Base-by-base conservation (phyloP, 352 stramenopile genomes). In the Phytophthora crassamura region DNA sequence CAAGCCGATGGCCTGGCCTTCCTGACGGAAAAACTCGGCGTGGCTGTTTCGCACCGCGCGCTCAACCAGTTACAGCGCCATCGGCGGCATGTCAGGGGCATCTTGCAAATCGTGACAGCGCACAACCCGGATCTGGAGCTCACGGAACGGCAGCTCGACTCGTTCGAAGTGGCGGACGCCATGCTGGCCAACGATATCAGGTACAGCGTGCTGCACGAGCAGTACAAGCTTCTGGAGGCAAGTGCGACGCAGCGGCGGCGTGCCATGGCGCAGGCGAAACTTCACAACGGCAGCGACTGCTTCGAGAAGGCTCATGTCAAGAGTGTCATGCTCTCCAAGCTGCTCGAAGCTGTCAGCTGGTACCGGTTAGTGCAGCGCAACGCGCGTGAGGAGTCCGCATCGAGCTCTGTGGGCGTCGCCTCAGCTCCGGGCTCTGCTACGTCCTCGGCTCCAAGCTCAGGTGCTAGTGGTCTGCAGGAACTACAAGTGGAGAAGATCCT, bases 361-460 rank as follows among this genome's bases (percentile, higher is more conserved):
- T 95, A 94, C 47, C 79, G 88, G 14, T 71, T 94, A 34, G 74
- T 94, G n/a, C 85, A 95, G 59, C 80, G 73, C n/a, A 94, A 92
- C 28, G 72, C 83, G 4, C 71, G 85, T 18, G 78, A 91, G 39
- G 78, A 93, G 46, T 84, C 81, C 2, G 78, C 81, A 0, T 88
- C 79, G 1, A 78, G 64, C 1, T 84, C 77, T 28, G 84, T 90
- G 0, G 64, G 73, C 10, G 35, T 60, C 0, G 42, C 45, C 15
- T 69, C 70, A 58, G 57, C 76, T 22, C 50, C 73, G 7, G 54
- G 22, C 39, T 65, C 62, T 1, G 55, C 22, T 0, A 46, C 25
- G 15, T 75, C 62, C 5, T 80, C 73, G 7, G 82, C 69, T 46
- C 56, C 75, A 1, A 63, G 43, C 51, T 63, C 67, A 15, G 43